These are phyloP conservation scores for Aspergillus uvarum DNA, from an alignment of 2,329 filamentous ascomycete species.

Conservation along the genomic window DNA sequence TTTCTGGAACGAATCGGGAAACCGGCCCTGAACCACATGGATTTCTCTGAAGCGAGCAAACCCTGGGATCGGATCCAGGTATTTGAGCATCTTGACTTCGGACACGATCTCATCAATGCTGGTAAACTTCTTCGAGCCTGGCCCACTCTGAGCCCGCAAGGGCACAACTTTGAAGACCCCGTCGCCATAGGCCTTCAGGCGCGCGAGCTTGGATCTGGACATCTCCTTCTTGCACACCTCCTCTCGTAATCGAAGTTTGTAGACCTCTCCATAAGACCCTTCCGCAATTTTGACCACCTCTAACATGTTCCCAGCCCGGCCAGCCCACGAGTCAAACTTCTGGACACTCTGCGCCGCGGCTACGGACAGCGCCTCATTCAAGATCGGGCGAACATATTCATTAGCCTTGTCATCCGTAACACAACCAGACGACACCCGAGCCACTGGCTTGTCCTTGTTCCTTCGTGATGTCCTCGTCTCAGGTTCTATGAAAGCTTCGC, in stretches of 20 bases:
- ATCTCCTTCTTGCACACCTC: slow-evolving; percentile 35
- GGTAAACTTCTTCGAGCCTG: slow-evolving; percentile 45
- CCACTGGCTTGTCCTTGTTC: slow-evolving; percentile 22
- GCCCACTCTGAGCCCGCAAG: slow-evolving; percentile 41
- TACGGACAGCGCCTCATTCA: slow-evolving; percentile 39
- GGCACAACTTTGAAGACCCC: slow-evolving; percentile 53
- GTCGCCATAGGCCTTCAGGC: slow-evolving; percentile 40
- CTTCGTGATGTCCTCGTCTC: slow-evolving; percentile 17
- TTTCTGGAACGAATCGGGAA: slow-evolving; percentile 52
- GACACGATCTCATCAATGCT: slow-evolving; percentile 52
- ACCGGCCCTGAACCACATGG: slow-evolving; percentile 57
- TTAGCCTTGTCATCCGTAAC: slow-evolving; percentile 35
- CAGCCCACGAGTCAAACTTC: slow-evolving; percentile 42
- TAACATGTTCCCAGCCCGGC: slow-evolving; percentile 38
- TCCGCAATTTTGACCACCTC: slow-evolving; percentile 62
- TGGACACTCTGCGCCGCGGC: slow-evolving; percentile 39
- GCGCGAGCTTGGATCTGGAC: slow-evolving; percentile 40
- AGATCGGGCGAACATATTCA: slow-evolving; percentile 37
- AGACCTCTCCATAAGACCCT: slow-evolving; percentile 66
- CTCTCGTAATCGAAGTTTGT: slow-evolving; percentile 52
- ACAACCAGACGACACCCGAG: slow-evolving; percentile 33
- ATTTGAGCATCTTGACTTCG: slow-evolving; percentile 55
- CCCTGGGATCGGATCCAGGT: slow-evolving; percentile 59
- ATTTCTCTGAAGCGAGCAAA: slow-evolving; percentile 63
- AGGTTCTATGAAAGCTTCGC: slow-evolving; percentile 1